Evolutionary conservation across 192 early-diverging fungal species (phyloP).

Genomic region (Backusella psychrophila): DNA sequence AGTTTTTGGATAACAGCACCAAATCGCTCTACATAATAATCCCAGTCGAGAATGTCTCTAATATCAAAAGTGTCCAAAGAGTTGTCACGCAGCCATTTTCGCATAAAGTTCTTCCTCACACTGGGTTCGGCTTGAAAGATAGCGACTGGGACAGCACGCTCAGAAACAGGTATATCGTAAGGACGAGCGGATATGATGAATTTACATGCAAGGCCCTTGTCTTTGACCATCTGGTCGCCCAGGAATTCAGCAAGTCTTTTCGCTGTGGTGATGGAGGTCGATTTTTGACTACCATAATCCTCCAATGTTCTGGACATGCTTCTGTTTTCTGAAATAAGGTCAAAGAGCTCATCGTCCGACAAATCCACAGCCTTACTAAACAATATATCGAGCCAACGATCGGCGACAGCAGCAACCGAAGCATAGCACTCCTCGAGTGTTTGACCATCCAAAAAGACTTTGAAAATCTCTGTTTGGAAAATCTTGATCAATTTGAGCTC

Average conservation of each 20-base stretch:
- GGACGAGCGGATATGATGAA: conserved; percentile 93
- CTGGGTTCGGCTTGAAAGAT: conserved; percentile 87
- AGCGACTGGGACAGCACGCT: conserved; percentile 92
- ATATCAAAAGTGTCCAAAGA: conserved; percentile 79
- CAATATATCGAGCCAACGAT: conserved; percentile 95
- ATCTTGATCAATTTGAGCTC: conserved; percentile 98
- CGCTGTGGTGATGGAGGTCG: conserved; percentile 93
- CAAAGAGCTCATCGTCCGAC: conserved; percentile 87
- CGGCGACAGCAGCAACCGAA: conserved; percentile 83
- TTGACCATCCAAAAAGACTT: conserved; percentile 85
- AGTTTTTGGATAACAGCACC: conserved; percentile 94
- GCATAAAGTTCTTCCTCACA: conserved; percentile 76
- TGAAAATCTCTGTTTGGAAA: conserved; percentile 95
- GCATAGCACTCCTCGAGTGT: conserved; percentile 87
- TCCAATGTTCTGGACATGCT: conserved; percentile 95
- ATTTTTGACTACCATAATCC: conserved; percentile 93
- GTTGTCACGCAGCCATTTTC: conserved; percentile 91
- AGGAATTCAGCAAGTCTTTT: conserved; percentile 94
- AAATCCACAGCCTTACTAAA: conserved; percentile 80
- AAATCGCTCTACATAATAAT: conserved; percentile 96
- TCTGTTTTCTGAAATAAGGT: conserved; percentile 95
- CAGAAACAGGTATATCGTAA: conserved; percentile 78
- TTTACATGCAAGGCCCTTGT: conserved; percentile 93
- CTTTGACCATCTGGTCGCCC: conserved; percentile 98
- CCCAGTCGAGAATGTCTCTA: conserved; percentile 92